Conservation (phyloP, 1,284 basidiomycete genomes). For the Wallemia mellicola region DNA sequence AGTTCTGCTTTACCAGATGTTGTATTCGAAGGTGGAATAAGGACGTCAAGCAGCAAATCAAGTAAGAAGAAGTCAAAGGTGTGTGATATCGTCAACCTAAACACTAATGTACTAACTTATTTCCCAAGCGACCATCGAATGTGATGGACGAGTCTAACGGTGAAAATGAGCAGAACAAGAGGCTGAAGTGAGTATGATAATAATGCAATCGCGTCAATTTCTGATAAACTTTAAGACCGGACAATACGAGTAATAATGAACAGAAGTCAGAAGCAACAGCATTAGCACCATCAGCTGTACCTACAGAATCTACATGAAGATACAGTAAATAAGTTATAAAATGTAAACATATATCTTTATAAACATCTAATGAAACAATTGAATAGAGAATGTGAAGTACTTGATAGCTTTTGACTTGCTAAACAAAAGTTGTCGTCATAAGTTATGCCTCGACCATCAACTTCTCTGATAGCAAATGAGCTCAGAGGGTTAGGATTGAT, state of each 20-base stretch:
- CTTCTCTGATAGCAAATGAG: neutral
- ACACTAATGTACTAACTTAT: constrained; percentile 4
- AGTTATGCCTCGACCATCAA: no score
- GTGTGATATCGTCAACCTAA: neutral
- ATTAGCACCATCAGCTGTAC: neutral
- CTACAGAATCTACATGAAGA: neutral
- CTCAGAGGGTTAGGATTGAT: neutral
- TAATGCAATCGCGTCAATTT: no score
- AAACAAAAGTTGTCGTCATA: no score
- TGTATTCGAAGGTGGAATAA: neutral
- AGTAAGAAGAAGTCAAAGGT: neutral
- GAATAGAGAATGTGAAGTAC: no score
- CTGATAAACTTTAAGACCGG: no score
- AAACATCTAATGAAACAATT: no score
- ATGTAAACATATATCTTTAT: neutral
- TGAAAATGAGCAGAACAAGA: neutral
- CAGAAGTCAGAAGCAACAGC: neutral
- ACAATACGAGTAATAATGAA: no score
- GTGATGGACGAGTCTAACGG: neutral
- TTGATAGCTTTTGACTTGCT: no score
- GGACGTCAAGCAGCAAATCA: neutral
- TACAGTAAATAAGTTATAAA: neutral
- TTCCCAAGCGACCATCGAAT: neutral
- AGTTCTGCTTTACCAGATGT: neutral
- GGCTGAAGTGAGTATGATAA: neutral